Evolutionary conservation across 257 asterid species (phyloP).

Genomic region (Coffea eugenioides): DNA sequence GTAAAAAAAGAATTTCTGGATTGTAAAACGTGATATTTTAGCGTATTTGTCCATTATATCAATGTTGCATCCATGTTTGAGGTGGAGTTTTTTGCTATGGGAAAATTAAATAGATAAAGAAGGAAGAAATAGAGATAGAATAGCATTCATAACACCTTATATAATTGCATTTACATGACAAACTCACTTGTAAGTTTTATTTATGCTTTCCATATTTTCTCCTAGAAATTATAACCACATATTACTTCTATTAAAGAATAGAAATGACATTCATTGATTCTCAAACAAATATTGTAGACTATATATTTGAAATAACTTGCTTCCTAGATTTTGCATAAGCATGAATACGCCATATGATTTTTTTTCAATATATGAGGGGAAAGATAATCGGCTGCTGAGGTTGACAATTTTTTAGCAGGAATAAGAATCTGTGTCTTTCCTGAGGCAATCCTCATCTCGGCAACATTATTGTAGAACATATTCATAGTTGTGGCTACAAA

Average conservation of each 20-base stretch:
- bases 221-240: background rate
- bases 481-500: conserved; percentile 37
- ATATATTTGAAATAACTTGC: background rate
- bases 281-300: background rate
- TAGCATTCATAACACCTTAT: too few species aligned
- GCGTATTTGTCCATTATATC: too few species aligned
- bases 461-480: conserved; percentile 45
- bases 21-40: too few species aligned
- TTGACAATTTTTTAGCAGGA: conserved; percentile 34
- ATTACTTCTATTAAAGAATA: background rate
- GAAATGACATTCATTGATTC: background rate
- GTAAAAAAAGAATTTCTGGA: too few species aligned
- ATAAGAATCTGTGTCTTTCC: conserved; percentile 47
- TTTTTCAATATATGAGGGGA: conserved; percentile 39
- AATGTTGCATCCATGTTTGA: too few species aligned
- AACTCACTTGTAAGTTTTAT: background rate
- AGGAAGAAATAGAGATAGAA: too few species aligned
- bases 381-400: conserved; percentile 18
- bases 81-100: too few species aligned
- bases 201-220: background rate
- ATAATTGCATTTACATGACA: too few species aligned
- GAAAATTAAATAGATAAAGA: too few species aligned
- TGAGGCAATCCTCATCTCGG: conserved; percentile 50
- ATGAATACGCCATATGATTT: conserved; percentile 49
- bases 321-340: conserved; percentile 42